phyloP scores from a whole-genome alignment of 306 rosid genomes.

The Casuarina equisetifolia region DNA sequence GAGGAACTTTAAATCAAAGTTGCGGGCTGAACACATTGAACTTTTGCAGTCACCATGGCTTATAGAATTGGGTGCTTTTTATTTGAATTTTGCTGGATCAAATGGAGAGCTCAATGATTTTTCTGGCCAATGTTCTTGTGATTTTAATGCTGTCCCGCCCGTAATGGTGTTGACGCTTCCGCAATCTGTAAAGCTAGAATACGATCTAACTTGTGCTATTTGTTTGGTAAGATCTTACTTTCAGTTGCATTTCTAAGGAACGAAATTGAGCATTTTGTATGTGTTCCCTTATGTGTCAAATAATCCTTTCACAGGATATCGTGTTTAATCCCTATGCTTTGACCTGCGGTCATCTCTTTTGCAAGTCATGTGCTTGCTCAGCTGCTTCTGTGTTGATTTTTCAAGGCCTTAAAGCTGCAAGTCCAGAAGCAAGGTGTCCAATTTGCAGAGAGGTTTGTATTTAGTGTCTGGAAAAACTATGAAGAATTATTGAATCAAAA shows the following conservation, averaged over 20 bases:
- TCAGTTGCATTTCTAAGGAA: conserved; percentile 7
- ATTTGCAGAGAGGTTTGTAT: conserved; percentile 88
- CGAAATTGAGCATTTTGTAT: background rate
- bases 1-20: conserved; percentile 64
- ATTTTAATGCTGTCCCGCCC: conserved; percentile 39
- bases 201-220: conserved; percentile 78
- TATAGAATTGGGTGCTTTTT: conserved; percentile 85
- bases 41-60: conserved; percentile 94
- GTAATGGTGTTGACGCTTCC: conserved; percentile 67
- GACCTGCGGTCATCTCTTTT: conserved; percentile 88
- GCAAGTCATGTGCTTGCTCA: conserved; percentile 92
- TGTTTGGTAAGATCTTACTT: conserved; percentile 71
- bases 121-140: conserved; percentile 58
- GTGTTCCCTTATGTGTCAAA: conserved; percentile 22
- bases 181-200: conserved; percentile 63
- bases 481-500: background rate
- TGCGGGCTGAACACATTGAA: conserved; percentile 75
- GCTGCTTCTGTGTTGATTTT: conserved; percentile 80
- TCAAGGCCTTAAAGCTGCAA: conserved; percentile 74
- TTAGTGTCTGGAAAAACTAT: conserved; percentile 5
- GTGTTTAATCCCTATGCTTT: conserved; percentile 83
- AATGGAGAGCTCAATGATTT: conserved; percentile 47
- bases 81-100: conserved; percentile 57
- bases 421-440: conserved; percentile 65
- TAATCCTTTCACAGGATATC: conserved; percentile 50